These are phyloP conservation scores for Neodidymelliopsis sp. DNA, from an alignment of 2,329 filamentous ascomycete genomes.

Conservation along the genomic window DNA sequence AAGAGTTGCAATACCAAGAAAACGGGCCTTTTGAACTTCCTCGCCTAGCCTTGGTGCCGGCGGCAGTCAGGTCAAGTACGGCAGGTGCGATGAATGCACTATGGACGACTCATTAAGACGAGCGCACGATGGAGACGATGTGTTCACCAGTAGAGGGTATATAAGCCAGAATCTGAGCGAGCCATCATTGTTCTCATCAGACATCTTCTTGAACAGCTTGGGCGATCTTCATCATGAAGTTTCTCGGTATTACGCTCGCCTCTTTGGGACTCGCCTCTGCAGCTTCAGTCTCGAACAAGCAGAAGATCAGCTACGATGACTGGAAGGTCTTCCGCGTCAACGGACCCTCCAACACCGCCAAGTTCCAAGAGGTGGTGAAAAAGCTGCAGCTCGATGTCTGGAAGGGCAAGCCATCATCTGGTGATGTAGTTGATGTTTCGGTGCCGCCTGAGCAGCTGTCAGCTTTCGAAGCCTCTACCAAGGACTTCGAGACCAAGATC, in stretches of 20 bases:
- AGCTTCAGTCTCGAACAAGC: conserved; percentile 39
- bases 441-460: conserved; percentile 42
- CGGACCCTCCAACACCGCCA: conserved; percentile 36
- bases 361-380: conserved; percentile 39
- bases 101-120: conserved; percentile 1
- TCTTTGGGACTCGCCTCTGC: conserved; percentile 44
- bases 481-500: conserved; percentile 37
- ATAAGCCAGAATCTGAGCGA: conserved; percentile 1
- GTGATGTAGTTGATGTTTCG: conserved; percentile 46
- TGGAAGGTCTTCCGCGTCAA: conserved; percentile 49
- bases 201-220: conserved; percentile 8
- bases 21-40: conserved; percentile 16
- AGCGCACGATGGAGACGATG: conserved; percentile 2
- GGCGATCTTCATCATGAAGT: conserved; percentile 36
- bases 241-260: conserved; percentile 39
- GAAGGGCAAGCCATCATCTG: conserved; percentile 44
- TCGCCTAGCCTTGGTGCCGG: conserved; percentile 16
- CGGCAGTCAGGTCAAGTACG: conserved; percentile 14
- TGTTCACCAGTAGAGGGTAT: conserved; percentile 1
- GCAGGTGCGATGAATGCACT: conserved; percentile 17
- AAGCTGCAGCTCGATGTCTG: conserved; percentile 43
- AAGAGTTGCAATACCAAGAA: conserved; percentile 15
- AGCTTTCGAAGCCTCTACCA: conserved; percentile 38
- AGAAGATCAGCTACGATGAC: conserved; percentile 43
- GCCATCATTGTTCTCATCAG: conserved; percentile 15